Evolutionary conservation across 768 basidiomycete genomes (phyloP).

Genomic region (Neoboletus brunneissimus): DNA sequence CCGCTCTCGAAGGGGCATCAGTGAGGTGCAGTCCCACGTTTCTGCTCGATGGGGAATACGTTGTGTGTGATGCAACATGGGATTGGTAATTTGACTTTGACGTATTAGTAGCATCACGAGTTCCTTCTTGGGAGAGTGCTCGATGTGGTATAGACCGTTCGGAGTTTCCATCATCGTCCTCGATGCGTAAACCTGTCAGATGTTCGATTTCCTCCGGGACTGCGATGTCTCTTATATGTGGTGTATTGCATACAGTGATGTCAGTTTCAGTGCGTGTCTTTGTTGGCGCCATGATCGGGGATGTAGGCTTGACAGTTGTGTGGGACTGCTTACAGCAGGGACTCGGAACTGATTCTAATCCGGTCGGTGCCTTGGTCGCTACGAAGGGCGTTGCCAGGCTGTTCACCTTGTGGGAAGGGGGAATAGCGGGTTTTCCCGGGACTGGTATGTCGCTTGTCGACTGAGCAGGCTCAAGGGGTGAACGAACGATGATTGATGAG

Average conservation of each 20-base stretch:
- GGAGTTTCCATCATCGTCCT: constrained; percentile 1
- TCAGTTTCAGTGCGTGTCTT: not conserved
- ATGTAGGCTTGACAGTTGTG: not conserved
- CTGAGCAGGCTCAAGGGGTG: constrained; percentile 8
- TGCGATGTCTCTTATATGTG: not conserved
- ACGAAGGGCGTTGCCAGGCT: constrained; percentile 16
- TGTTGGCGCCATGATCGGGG: not conserved
- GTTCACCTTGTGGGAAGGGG: constrained; percentile 7
- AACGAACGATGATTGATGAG: constrained; percentile 25
- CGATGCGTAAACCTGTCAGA: not conserved
- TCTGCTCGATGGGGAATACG: constrained; percentile 6
- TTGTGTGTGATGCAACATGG: not conserved
- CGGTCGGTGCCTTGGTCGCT: constrained; percentile 1
- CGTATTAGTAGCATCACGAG: not conserved
- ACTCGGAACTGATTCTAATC: not conserved
- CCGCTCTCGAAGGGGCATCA: constrained; percentile 2
- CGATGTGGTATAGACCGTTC: constrained; percentile 1
- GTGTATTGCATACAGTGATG: not conserved
- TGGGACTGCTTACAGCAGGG: not conserved
- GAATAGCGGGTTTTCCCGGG: not conserved
- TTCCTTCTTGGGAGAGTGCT: not conserved
- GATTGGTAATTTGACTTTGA: constrained; percentile 3
- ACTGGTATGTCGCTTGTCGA: not conserved
- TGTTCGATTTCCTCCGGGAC: not conserved
- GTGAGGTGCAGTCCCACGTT: constrained; percentile 6